phyloP scores from a whole-genome alignment of 345 rosid species.

The Salix viminalis region DNA sequence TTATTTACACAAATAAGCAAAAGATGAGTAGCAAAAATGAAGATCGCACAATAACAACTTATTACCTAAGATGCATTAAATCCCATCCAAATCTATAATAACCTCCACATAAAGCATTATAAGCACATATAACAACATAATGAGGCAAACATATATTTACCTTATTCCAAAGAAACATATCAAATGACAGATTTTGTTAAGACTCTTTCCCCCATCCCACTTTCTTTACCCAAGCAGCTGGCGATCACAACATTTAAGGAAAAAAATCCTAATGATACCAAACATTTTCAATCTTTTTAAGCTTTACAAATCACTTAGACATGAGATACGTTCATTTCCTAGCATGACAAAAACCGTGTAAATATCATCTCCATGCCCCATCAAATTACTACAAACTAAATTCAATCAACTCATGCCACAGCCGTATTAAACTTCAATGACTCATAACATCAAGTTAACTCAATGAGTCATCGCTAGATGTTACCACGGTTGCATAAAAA shows the following conservation, averaged over 20 bases:
- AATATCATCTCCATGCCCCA: no score
- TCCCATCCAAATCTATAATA: neutral
- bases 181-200: neutral
- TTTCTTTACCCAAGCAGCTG: neutral
- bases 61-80: neutral
- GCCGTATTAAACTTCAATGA: neutral
- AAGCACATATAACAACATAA: neutral
- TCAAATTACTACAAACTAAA: neutral
- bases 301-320: neutral
- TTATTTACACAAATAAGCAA: no score
- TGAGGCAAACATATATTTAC: neutral
- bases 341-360: no score
- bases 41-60: no score
- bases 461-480: neutral
- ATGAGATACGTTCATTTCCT: no score
- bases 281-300: neutral
- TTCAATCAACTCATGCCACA: neutral
- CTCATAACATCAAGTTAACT: neutral
- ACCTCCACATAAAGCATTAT: neutral
- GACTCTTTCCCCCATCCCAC: neutral
- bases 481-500: neutral
- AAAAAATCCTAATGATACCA: neutral
- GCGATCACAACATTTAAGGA: neutral
- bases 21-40: no score
- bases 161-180: neutral